Evolutionary conservation across 192 early-diverging fungal genomes (phyloP).

Genomic region (Coemansia sp.): DNA sequence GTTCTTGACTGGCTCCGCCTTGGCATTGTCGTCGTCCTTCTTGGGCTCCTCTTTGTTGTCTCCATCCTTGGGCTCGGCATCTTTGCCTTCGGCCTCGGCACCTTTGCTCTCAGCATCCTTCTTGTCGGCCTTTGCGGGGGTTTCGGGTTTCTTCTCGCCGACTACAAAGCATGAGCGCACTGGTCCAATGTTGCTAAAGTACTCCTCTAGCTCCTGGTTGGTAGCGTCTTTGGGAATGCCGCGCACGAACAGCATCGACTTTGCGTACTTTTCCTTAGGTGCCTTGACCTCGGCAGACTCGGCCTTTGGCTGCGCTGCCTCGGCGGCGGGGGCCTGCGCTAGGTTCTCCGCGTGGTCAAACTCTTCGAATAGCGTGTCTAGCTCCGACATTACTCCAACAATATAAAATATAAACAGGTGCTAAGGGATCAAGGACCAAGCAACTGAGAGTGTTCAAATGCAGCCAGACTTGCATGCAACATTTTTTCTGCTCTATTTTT

Average conservation of each 20-base stretch:
- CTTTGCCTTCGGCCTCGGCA: conserved; percentile 27
- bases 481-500: neutral
- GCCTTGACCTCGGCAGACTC: conserved; percentile 3
- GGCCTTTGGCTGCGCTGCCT: neutral
- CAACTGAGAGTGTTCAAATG: neutral
- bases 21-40: conserved; percentile 8
- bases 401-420: conserved; percentile 45
- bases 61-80: neutral
- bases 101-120: neutral
- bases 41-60: conserved; percentile 28
- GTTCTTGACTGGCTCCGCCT: conserved; percentile 48
- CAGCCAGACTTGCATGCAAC: neutral
- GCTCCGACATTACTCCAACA: conserved; percentile 68
- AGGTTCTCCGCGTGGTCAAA: conserved; percentile 63
- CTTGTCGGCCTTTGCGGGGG: conserved; percentile 15
- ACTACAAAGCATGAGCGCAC: conserved; percentile 90
- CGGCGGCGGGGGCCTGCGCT: conserved; percentile 7
- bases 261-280: conserved; percentile 49
- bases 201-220: conserved; percentile 75
- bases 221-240: conserved; percentile 83
- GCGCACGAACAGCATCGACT: conserved; percentile 83
- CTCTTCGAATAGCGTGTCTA: conserved; percentile 75
- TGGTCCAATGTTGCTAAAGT: conserved; percentile 88
- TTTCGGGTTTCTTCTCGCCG: conserved; percentile 50
- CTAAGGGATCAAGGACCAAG: neutral